Base-by-base conservation (phyloP, 31 red algal genomes). In the Bonnemaisonia californica region DNA sequence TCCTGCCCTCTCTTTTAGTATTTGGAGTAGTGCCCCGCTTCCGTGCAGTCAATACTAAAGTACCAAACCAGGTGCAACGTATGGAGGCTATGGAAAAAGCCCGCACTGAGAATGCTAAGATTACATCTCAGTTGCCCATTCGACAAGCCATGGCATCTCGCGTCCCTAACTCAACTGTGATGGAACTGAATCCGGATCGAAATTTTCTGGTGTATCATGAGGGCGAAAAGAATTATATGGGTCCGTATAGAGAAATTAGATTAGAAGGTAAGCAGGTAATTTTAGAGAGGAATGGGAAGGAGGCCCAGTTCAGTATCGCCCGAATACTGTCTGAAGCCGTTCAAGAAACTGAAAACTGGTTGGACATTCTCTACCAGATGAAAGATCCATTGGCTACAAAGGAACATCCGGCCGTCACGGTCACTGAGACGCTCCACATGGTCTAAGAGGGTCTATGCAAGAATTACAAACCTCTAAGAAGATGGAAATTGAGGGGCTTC, bases 401-500 rank as follows among this genome's bases (percentile, higher is more conserved):
- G n/a, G n/a, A n/a, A n/a, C n/a, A n/a, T n/a, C n/a, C n/a, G n/a
- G n/a, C n/a, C n/a, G n/a, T n/a, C n/a, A n/a, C n/a, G n/a, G n/a
- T n/a, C n/a, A n/a, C n/a, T n/a, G n/a, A n/a, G n/a, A n/a, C n/a
- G n/a, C n/a, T n/a, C n/a, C n/a, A n/a, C n/a, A n/a, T n/a, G n/a
- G n/a, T n/a, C n/a, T n/a, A n/a, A n/a, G n/a, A n/a, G n/a, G n/a
- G n/a, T n/a, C n/a, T n/a, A n/a, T n/a, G n/a, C n/a, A n/a, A n/a
- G n/a, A n/a, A n/a, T n/a, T n/a, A n/a, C n/a, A n/a, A n/a, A n/a
- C 54, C 0, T 71, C 73, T 22, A 77, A 65, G 29, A 35, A 4
- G 2, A 78, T 78, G 40, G 83, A 87, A 68, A 7, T 76, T 0
- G 33, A 66, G 5, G 60, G 72, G 16, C 59, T 87, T 22, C 57